Evolutionary conservation across 176 grass and related monocot species (phyloP).

Genomic region (Hyparrhenia diplandra): DNA sequence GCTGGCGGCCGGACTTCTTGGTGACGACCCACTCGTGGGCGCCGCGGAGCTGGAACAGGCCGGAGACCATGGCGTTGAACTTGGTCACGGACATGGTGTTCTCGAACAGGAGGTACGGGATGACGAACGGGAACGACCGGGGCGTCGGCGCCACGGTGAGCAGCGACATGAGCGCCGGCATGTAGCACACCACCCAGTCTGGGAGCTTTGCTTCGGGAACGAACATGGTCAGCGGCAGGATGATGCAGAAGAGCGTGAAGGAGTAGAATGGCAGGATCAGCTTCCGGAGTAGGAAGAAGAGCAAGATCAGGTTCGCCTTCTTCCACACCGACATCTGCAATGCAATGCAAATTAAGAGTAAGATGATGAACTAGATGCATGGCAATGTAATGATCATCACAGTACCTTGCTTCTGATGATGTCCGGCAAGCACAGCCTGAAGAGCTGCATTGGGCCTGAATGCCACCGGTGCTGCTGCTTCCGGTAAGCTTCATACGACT

Average conservation of each 20-base stretch:
- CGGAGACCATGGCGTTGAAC: conserved; percentile 92
- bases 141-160: conserved; percentile 66
- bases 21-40: conserved; percentile 87
- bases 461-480: conserved; percentile 97
- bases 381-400: not conserved
- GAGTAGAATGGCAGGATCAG: conserved; percentile 91
- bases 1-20: conserved; percentile 70
- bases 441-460: conserved; percentile 93
- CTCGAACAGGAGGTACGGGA: conserved; percentile 87
- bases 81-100: conserved; percentile 99
- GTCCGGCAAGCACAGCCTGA: conserved; percentile 76
- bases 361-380: not conserved
- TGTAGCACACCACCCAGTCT: conserved; percentile 85
- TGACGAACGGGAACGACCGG: conserved; percentile 74
- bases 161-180: conserved; percentile 69
- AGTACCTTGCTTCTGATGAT: conserved; percentile 79
- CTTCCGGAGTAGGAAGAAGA: conserved; percentile 91
- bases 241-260: conserved; percentile 93
- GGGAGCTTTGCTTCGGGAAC: conserved; percentile 87
- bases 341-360: not conserved
- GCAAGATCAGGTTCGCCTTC: conserved; percentile 85
- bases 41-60: conserved; percentile 78
- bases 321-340: conserved; percentile 75
- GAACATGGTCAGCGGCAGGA: conserved; percentile 95
- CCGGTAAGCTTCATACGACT: conserved; percentile 90